Evolutionary conservation across 2,329 filamentous ascomycete species (phyloP).

Genomic region (Scleromitrula shiraiana): DNA sequence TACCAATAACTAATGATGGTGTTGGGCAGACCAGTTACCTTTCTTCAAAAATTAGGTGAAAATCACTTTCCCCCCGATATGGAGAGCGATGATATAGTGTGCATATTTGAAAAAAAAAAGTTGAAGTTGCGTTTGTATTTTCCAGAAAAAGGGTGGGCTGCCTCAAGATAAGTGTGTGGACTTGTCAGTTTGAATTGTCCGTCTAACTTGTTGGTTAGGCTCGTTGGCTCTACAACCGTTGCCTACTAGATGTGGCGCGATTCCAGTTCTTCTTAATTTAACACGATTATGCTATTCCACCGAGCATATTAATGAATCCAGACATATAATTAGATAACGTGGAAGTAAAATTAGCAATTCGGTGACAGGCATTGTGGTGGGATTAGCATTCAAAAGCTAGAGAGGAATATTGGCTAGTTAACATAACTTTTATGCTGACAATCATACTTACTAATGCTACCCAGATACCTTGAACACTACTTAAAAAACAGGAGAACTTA

Average conservation of each 20-base stretch:
- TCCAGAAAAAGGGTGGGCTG: conserved; percentile 8
- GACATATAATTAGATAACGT: background rate
- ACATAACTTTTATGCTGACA: too few species aligned
- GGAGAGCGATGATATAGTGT: background rate
- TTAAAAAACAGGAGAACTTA: background rate
- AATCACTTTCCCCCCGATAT: background rate
- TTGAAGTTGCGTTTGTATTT: background rate
- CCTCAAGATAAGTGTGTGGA: too few species aligned
- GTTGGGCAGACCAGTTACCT: background rate
- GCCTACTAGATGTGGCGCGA: too few species aligned
- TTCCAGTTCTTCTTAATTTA: too few species aligned
- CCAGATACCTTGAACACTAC: background rate
- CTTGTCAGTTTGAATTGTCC: too few species aligned
- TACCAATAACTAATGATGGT: background rate
- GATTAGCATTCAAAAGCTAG: background rate
- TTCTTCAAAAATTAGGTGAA: background rate
- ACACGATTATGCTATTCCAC: too few species aligned
- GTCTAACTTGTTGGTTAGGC: too few species aligned
- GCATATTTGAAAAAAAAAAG: background rate
- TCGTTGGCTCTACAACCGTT: too few species aligned
- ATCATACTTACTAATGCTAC: too few species aligned
- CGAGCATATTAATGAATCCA: too few species aligned
- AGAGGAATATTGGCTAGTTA: background rate
- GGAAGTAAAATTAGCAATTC: background rate
- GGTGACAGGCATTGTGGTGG: background rate